Conservation (phyloP, 2,329 filamentous ascomycete species). For the Fusarium virguliforme region DNA sequence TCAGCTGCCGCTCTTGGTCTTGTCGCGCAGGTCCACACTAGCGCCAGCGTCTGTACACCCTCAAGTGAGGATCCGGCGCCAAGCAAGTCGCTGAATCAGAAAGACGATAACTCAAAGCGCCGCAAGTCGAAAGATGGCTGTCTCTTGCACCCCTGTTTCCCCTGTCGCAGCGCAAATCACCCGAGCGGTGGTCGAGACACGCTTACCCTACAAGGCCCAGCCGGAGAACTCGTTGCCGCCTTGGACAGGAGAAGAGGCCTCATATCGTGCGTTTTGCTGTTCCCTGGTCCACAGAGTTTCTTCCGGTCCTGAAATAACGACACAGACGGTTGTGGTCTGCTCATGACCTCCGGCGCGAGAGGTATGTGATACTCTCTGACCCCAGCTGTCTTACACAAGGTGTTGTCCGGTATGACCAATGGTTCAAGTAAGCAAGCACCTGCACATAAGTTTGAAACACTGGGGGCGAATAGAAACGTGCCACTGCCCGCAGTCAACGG, state of each 20-base stretch:
- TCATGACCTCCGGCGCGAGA: background rate
- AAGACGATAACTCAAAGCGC: background rate
- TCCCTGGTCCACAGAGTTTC: background rate
- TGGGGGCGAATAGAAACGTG: constrained; percentile 5
- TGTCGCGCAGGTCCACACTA: background rate
- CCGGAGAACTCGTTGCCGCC: background rate
- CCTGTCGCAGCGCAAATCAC: background rate
- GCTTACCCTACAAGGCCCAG: background rate
- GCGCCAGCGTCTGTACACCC: constrained; percentile 4
- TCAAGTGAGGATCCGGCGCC: background rate
- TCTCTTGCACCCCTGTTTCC: background rate
- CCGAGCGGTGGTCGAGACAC: background rate
- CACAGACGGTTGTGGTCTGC: background rate
- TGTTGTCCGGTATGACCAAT: constrained; percentile 5
- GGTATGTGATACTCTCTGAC: constrained; percentile 5
- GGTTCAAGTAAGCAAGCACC: constrained; percentile 9
- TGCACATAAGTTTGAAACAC: constrained; percentile 9
- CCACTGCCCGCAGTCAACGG: constrained; percentile 1
- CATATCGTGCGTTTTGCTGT: background rate
- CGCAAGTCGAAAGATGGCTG: constrained; percentile 1
- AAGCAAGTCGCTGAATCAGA: constrained; percentile 3
- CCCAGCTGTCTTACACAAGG: background rate
- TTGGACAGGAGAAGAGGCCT: background rate
- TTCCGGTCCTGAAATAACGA: background rate
- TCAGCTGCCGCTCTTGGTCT: background rate